A percentile compares a stretch with the other conserved stretches of the same genome.
phyloP scores from a whole-genome alignment of 2,329 filamentous ascomycete species.

The Curvularia verruculosa region DNA sequence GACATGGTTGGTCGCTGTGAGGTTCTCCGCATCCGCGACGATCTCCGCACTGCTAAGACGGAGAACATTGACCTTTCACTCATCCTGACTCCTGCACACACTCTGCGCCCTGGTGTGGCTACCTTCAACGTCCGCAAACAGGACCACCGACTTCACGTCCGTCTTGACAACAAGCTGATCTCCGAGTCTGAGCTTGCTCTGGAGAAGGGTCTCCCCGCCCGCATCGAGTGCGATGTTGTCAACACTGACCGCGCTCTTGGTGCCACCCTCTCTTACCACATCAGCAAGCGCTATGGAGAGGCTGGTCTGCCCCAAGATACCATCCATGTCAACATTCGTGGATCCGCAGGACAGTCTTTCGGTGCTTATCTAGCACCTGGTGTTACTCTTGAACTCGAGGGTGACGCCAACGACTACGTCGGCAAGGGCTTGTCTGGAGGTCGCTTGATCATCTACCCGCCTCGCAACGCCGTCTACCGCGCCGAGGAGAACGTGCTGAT shows the following conservation, averaged over 20 bases:
- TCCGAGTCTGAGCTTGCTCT: conserved; percentile 92
- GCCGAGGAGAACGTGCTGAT: conserved; percentile 94
- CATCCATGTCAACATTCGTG: conserved; percentile 94
- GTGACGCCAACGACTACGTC: conserved; percentile 95
- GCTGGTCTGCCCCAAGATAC: conserved; percentile 88
- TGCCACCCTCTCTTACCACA: conserved; percentile 92
- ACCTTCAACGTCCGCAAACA: conserved; percentile 99
- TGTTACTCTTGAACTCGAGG: conserved; percentile 92
- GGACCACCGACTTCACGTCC: conserved; percentile 90
- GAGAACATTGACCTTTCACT: conserved; percentile 91
- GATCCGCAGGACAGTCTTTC: conserved; percentile 95
- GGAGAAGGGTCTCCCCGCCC: conserved; percentile 89
- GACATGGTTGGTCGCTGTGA: conserved; percentile 97
- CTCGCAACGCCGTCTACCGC: conserved; percentile 88
- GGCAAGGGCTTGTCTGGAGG: conserved; percentile 95
- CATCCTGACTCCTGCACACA: conserved; percentile 94
- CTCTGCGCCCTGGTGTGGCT: conserved; percentile 88
- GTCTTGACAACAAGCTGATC: conserved; percentile 96
- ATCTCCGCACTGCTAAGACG: conserved; percentile 86
- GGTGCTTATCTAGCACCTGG: conserved; percentile 92
- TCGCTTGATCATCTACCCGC: conserved; percentile 90
- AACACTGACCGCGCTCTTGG: conserved; percentile 96
- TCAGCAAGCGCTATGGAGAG: conserved; percentile 90
- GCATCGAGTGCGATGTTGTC: conserved; percentile 94
- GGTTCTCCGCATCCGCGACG: conserved; percentile 82